phyloP scores from a whole-genome alignment of 306 rosid genomes.

The Luffa acutangula region DNA sequence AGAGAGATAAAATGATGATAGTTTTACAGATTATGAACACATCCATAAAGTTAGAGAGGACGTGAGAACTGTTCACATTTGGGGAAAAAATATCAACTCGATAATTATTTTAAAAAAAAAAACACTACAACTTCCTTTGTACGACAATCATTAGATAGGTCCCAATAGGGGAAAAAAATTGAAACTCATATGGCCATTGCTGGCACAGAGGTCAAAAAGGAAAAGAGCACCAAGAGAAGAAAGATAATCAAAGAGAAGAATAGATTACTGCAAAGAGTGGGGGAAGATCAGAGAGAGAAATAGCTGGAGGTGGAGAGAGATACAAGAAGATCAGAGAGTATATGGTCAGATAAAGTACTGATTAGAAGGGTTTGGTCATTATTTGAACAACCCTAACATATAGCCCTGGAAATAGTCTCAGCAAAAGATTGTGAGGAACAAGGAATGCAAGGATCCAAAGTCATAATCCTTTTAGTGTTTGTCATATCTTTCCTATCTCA shows the following conservation, averaged over 20 bases:
- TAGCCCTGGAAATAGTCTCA: neutral
- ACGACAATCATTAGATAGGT: neutral
- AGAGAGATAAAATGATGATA: neutral
- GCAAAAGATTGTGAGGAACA: neutral
- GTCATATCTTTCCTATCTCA: neutral
- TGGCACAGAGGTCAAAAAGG: no score
- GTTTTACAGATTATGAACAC: neutral
- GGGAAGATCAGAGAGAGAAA: neutral
- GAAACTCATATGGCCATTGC: neutral
- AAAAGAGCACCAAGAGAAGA: neutral
- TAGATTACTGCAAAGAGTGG: neutral
- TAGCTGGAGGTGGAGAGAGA: no score
- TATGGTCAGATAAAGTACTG: neutral
- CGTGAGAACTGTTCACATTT: neutral
- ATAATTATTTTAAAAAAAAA: neutral
- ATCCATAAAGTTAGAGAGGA: neutral
- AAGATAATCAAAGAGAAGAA: neutral
- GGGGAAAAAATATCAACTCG: neutral
- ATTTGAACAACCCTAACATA: neutral
- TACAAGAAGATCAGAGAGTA: neutral
- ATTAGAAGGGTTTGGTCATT: neutral
- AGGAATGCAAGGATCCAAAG: neutral
- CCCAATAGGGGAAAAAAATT: neutral
- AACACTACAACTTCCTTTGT: neutral
- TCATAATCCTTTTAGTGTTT: no score